These are phyloP conservation scores for Trichoderma arundinaceum DNA, from an alignment of 2,329 filamentous ascomycete species.

Conservation along the genomic window DNA sequence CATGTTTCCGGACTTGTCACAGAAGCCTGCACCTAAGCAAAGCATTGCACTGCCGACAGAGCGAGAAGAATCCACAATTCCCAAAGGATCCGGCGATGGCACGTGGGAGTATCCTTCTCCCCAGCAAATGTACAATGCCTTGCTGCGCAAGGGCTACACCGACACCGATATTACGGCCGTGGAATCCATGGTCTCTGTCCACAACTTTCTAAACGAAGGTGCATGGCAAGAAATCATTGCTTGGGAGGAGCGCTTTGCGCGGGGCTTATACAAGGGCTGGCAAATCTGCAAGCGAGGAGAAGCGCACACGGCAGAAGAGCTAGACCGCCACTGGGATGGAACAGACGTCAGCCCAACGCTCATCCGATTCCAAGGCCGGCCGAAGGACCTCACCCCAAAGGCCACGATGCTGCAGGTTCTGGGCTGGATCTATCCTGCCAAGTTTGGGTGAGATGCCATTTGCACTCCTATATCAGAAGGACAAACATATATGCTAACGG, in stretches of 20 bases:
- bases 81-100: slow-evolving; percentile 75
- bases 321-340: slow-evolving; percentile 59
- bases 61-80: slow-evolving; percentile 87
- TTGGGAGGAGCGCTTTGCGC: slow-evolving; percentile 86
- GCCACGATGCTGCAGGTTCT: slow-evolving; percentile 82
- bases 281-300: slow-evolving; percentile 76
- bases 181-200: slow-evolving; percentile 94
- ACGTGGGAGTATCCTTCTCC: slow-evolving; percentile 98
- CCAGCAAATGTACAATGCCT: slow-evolving; percentile 99
- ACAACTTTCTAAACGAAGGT: slow-evolving; percentile 98
- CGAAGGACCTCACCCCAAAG: slow-evolving; percentile 89
- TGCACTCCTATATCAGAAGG: no score
- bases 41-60: slow-evolving; percentile 74
- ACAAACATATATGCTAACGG: slow-evolving; percentile 15
- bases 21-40: slow-evolving; percentile 77
- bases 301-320: slow-evolving; percentile 56
- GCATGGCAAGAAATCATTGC: slow-evolving; percentile 94
- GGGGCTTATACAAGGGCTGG: slow-evolving; percentile 75
- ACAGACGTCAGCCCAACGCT: slow-evolving; percentile 70
- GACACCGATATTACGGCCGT: slow-evolving; percentile 93
- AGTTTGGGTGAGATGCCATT: slow-evolving; percentile 72
- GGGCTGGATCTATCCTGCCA: slow-evolving; percentile 77
- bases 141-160: slow-evolving; percentile 92
- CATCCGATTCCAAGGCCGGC: slow-evolving; percentile 85
- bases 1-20: slow-evolving; percentile 89